Conservation (phyloP, 2,329 filamentous ascomycete genomes). For the Talaromyces marneffei region DNA sequence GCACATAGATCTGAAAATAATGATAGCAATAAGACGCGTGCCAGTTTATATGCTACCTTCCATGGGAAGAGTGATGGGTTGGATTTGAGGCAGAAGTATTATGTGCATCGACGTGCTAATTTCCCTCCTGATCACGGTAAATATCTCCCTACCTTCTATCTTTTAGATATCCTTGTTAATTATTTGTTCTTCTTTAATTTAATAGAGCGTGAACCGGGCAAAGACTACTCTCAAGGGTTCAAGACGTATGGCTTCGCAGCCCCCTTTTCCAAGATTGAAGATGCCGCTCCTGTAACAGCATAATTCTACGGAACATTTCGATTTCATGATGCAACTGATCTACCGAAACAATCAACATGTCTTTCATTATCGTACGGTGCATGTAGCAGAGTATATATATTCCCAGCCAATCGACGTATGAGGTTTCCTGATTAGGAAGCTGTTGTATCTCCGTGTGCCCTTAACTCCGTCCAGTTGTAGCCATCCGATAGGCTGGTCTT, state of each 20-base stretch:
- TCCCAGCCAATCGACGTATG: background rate
- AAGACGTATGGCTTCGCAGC: conserved; percentile 23
- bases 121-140: conserved; percentile 24
- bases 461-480: background rate
- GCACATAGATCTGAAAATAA: conserved; percentile 30
- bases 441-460: too few species aligned
- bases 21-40: conserved; percentile 20
- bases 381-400: background rate
- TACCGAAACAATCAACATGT: background rate
- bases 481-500: background rate
- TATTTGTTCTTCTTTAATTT: background rate
- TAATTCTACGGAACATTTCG: background rate
- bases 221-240: conserved; percentile 21
- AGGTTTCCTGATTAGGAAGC: background rate
- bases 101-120: conserved; percentile 21
- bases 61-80: conserved; percentile 18
- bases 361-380: background rate
- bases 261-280: conserved; percentile 18
- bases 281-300: background rate
- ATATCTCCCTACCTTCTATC: background rate
- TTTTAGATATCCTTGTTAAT: background rate
- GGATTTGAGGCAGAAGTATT: conserved; percentile 22
- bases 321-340: background rate
- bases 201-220: conserved; percentile 20
- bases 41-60: conserved; percentile 27